Evolutionary conservation across 306 rosid genomes (phyloP).

Genomic region (Quercus engelmannii): DNA sequence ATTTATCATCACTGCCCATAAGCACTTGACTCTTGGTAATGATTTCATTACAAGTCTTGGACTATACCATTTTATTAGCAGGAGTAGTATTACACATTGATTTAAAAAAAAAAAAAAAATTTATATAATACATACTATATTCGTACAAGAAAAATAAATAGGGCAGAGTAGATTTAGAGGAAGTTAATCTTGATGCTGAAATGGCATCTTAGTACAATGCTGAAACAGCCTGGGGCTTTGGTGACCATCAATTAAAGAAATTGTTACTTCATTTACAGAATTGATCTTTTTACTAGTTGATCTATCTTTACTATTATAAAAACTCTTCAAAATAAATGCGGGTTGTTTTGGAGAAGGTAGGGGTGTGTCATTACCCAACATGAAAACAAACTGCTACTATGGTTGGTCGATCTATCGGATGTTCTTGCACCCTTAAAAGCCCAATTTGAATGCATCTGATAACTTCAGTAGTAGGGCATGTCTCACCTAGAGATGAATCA

Average conservation of each 20-base stretch:
- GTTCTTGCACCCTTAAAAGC: conserved; percentile 58
- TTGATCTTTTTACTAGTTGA: conserved; percentile 8
- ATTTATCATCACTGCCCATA: too few species aligned
- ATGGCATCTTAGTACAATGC: neutral
- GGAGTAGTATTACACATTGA: too few species aligned
- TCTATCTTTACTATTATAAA: conserved; percentile 5
- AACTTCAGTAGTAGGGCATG: conserved; percentile 23
- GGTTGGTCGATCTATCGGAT: conserved; percentile 48
- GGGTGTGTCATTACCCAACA: conserved; percentile 45
- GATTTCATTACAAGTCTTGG: too few species aligned
- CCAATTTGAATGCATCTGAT: conserved; percentile 59
- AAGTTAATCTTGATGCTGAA: too few species aligned
- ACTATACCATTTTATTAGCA: too few species aligned
- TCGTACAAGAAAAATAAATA: too few species aligned
- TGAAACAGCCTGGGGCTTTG: neutral
- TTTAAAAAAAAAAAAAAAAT: too few species aligned
- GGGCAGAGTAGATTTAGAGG: too few species aligned
- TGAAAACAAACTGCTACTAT: conserved; percentile 53
- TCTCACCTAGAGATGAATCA: conserved; percentile 33
- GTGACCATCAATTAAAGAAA: conserved; percentile 18
- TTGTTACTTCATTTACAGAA: conserved; percentile 38
- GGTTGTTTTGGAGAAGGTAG: conserved; percentile 62
- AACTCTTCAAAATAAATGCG: conserved; percentile 49
- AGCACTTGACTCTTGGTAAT: too few species aligned
- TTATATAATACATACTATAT: too few species aligned